phyloP scores from a whole-genome alignment of 2,329 filamentous ascomycete genomes.

The Trichophyton benhamiae region DNA sequence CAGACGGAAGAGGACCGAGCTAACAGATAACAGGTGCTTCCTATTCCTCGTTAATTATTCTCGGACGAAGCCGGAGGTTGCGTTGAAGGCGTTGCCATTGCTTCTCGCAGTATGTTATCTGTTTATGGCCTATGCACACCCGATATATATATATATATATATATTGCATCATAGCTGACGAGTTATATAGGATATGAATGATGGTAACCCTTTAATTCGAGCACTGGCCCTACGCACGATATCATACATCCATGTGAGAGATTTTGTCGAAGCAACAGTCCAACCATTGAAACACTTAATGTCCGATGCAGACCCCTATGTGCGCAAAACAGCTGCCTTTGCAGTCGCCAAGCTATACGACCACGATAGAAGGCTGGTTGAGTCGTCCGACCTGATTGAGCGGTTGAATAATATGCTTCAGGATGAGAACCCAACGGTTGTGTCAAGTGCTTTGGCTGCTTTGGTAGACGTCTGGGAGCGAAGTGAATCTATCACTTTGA shows the following conservation, averaged over 20 bases:
- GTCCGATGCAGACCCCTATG: constrained; percentile 81
- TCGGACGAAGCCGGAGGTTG: constrained; percentile 83
- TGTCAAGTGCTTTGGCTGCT: constrained; percentile 80
- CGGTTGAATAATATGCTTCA: constrained; percentile 76
- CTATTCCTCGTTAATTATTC: constrained; percentile 96
- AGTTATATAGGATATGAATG: constrained; percentile 66
- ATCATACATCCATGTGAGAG: constrained; percentile 91
- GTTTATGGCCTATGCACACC: not conserved
- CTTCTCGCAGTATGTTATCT: constrained; percentile 54
- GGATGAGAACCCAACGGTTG: constrained; percentile 94
- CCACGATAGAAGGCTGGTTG: constrained; percentile 81
- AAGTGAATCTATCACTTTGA: constrained; percentile 93
- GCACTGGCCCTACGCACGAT: constrained; percentile 88
- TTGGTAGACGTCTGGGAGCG: constrained; percentile 98
- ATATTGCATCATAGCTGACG: not conserved
- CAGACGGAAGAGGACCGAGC: not conserved
- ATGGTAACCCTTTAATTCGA: constrained; percentile 80
- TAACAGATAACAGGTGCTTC: constrained; percentile 62
- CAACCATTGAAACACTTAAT: constrained; percentile 72
- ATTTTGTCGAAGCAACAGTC: constrained; percentile 87
- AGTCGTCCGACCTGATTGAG: constrained; percentile 83
- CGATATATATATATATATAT: not conserved
- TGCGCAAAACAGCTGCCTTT: constrained; percentile 92
- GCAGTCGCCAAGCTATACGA: constrained; percentile 97
- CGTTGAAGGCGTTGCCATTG: constrained; percentile 81